A percentile compares a stretch with the other conserved stretches of the same genome.
Evolutionary conservation across 2,329 filamentous ascomycete species (phyloP).

Genomic region (Trichoderma breve): DNA sequence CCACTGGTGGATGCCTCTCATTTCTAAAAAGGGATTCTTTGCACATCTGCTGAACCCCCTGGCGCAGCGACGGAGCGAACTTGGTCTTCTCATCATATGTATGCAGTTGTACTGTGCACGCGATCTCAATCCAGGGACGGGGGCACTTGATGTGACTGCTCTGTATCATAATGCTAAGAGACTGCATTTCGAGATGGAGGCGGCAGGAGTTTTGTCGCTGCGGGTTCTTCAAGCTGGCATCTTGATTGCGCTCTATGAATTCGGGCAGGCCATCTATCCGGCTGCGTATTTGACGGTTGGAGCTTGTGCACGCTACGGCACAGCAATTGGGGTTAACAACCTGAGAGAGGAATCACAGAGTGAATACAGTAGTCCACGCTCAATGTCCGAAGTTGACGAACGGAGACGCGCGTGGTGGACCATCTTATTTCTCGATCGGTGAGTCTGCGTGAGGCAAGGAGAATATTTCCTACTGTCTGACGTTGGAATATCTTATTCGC

Average conservation of each 20-base stretch:
- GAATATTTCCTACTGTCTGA: too few species aligned
- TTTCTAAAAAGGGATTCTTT: background rate
- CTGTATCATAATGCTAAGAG: background rate
- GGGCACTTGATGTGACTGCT: background rate
- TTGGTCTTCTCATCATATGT: background rate
- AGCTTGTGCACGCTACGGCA: background rate
- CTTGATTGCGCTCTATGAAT: background rate
- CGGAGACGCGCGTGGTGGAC: constrained; percentile 1
- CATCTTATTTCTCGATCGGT: background rate
- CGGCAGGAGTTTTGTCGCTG: background rate
- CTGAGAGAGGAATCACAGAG: background rate
- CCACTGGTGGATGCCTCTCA: background rate
- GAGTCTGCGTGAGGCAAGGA: background rate
- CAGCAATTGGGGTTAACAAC: background rate
- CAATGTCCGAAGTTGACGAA: background rate
- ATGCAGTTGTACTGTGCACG: background rate
- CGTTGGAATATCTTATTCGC: background rate
- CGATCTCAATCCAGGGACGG: background rate
- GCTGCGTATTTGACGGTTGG: background rate
- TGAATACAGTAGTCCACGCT: background rate
- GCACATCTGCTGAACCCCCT: background rate
- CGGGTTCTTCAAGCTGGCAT: background rate
- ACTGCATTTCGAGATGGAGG: background rate
- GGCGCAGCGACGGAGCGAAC: background rate
- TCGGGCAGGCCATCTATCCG: background rate